Conservation (phyloP, 2,329 filamentous ascomycete genomes). For the Fusarium napiforme region DNA sequence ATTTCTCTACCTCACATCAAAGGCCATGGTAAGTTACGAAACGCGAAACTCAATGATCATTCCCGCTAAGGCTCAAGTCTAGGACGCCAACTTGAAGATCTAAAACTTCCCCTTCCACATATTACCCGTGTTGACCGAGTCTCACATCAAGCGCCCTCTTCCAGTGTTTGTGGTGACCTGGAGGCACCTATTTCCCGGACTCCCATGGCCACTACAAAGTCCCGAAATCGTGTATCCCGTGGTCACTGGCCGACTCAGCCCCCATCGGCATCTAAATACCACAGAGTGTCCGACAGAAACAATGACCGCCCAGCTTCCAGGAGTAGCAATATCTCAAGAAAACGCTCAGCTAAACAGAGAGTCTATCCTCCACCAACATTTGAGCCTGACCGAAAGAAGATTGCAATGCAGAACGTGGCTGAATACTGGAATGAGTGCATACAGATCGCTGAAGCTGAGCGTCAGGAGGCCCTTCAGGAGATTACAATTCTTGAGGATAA, state of each 20-base stretch:
- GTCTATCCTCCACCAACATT: not conserved
- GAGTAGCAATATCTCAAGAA: slow-evolving; percentile 50
- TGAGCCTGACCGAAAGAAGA: slow-evolving; percentile 43
- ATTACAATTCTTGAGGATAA: slow-evolving; percentile 44
- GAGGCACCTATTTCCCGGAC: slow-evolving; percentile 44
- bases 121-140: not conserved
- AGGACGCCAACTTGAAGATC: slow-evolving; percentile 1
- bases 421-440: slow-evolving; percentile 51
- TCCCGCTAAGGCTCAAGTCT: not conserved
- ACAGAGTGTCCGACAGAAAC: not conserved
- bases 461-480: slow-evolving; percentile 38
- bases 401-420: slow-evolving; percentile 49
- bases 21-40: not conserved
- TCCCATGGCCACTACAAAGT: slow-evolving; percentile 16
- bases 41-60: not conserved
- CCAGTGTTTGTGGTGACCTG: slow-evolving; percentile 48
- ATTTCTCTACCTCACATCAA: not conserved
- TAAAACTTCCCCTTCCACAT: slow-evolving; percentile 24
- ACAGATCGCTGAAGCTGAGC: slow-evolving; percentile 46
- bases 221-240: not conserved
- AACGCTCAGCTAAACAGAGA: slow-evolving; percentile 37
- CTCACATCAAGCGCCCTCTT: slow-evolving; percentile 23
- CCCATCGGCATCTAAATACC: not conserved
- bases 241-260: slow-evolving; percentile 10
- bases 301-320: slow-evolving; percentile 43